Conservation (phyloP, 2,329 filamentous ascomycete species). For the Penicillium sp. region DNA sequence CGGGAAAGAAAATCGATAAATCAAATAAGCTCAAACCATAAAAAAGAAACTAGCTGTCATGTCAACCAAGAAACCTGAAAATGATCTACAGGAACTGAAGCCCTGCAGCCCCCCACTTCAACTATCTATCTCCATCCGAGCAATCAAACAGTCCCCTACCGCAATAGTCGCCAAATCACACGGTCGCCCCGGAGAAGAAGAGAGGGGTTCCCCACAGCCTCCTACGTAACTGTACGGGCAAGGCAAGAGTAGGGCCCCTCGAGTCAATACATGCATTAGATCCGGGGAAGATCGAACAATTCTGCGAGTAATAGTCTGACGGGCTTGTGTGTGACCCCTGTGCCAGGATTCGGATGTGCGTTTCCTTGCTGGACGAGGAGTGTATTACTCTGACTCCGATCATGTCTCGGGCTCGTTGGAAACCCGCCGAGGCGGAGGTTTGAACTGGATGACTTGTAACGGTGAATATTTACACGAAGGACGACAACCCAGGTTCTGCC, state of each 20-base stretch:
- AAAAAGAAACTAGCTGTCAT: neutral
- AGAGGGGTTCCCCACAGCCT: neutral
- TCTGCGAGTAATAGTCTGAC: conserved; percentile 21
- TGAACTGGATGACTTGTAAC: neutral
- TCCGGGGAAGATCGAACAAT: conserved; percentile 14
- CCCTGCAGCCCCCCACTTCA: neutral
- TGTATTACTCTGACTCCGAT: conserved; percentile 14
- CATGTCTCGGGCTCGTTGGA: conserved; percentile 21
- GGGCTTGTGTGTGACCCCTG: conserved; percentile 17
- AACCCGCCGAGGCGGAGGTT: conserved; percentile 6
- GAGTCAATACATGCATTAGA: neutral
- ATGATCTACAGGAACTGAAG: neutral
- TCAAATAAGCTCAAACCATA: neutral
- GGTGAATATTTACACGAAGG: neutral
- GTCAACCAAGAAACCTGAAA: neutral
- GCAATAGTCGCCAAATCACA: neutral
- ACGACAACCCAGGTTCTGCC: neutral
- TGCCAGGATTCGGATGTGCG: conserved; percentile 14
- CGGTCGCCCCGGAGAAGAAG: conserved; percentile 2
- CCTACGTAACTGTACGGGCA: neutral
- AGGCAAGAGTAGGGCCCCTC: neutral
- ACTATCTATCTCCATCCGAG: neutral
- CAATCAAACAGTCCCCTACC: neutral
- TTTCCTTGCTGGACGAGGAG: conserved; percentile 14
- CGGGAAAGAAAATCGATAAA: neutral